A percentile compares a stretch with the other conserved stretches of the same genome.
Conservation (phyloP, 345 rosid genomes). For the Corymbia maculata region DNA sequence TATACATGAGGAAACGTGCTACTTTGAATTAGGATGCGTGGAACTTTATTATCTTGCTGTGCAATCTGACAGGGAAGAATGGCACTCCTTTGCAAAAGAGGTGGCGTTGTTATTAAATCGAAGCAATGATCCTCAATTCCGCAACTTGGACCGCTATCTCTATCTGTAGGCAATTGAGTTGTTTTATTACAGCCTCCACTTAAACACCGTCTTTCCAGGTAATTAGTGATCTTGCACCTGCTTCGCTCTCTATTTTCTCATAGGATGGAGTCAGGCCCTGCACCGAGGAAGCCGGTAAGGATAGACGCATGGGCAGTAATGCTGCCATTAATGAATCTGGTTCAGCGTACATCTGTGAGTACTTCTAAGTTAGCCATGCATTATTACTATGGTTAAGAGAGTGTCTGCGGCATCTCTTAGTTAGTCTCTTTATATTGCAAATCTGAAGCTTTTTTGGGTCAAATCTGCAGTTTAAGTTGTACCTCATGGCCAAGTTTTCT, state of each 20-base stretch:
- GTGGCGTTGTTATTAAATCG: constrained; percentile 92
- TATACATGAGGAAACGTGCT: neutral
- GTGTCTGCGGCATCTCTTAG: neutral
- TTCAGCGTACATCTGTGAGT: constrained; percentile 85
- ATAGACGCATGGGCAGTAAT: constrained; percentile 58
- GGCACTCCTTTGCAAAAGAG: constrained; percentile 71
- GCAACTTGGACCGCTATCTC: constrained; percentile 74
- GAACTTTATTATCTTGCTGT: neutral
- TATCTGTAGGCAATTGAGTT: constrained; percentile 44
- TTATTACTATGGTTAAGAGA: neutral
- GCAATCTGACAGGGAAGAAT: constrained; percentile 55
- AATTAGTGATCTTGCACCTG: neutral
- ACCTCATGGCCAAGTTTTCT: neutral
- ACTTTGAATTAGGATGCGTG: neutral
- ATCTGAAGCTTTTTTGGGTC: no score
- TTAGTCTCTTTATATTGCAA: neutral
- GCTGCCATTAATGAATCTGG: constrained; percentile 60
- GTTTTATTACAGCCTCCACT: neutral
- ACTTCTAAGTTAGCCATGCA: neutral
- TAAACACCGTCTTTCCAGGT: neutral
- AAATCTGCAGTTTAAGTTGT: neutral
- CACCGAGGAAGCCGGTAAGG: constrained; percentile 42
- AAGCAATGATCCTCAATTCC: constrained; percentile 89
- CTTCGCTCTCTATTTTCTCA: constrained; percentile 1
- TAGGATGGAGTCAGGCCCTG: constrained; percentile 66